Conservation (phyloP, 2,329 filamentous ascomycete genomes). For the Fusarium sp. region DNA sequence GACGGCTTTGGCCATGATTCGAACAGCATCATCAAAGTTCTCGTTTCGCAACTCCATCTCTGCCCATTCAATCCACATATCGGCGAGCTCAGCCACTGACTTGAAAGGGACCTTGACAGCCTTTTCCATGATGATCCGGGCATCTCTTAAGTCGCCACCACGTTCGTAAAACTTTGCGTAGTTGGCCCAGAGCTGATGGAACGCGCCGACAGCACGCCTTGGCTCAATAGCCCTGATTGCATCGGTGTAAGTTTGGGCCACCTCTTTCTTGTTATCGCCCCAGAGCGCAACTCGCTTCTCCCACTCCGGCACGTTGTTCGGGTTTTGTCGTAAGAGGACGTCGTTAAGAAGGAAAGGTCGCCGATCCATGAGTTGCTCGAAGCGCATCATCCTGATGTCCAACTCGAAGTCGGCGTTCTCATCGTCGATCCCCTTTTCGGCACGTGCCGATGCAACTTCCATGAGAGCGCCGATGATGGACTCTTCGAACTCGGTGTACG, state of each 20-base stretch:
- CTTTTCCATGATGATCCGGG: constrained; percentile 96
- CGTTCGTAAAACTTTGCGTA: constrained; percentile 98
- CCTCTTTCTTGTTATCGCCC: constrained; percentile 92
- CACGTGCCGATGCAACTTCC: constrained; percentile 85
- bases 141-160: constrained; percentile 86
- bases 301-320: constrained; percentile 97
- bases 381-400: constrained; percentile 97
- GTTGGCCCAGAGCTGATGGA: constrained; percentile 95
- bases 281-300: constrained; percentile 96
- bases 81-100: constrained; percentile 94
- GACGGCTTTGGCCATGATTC: constrained; percentile 97
- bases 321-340: constrained; percentile 94
- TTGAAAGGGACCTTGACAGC: constrained; percentile 98
- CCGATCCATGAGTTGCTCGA: constrained; percentile 98
- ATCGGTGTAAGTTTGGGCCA: constrained; percentile 94
- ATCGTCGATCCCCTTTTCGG: constrained; percentile 84
- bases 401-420: constrained; percentile 93
- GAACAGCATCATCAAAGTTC: constrained; percentile 94
- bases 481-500: constrained; percentile 97
- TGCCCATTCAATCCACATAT: constrained; percentile 99
- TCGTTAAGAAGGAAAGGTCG: constrained; percentile 97
- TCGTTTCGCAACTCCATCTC: constrained; percentile 97
- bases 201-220: constrained; percentile 93
- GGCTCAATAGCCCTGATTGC: constrained; percentile 94
- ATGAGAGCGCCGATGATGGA: constrained; percentile 93